Percentiles rank a stretch among this genome's conserved stretches.
These are phyloP conservation scores for Penicillium argentinense DNA, from an alignment of 495 filamentous ascomycete genomes.

Conservation along the genomic window DNA sequence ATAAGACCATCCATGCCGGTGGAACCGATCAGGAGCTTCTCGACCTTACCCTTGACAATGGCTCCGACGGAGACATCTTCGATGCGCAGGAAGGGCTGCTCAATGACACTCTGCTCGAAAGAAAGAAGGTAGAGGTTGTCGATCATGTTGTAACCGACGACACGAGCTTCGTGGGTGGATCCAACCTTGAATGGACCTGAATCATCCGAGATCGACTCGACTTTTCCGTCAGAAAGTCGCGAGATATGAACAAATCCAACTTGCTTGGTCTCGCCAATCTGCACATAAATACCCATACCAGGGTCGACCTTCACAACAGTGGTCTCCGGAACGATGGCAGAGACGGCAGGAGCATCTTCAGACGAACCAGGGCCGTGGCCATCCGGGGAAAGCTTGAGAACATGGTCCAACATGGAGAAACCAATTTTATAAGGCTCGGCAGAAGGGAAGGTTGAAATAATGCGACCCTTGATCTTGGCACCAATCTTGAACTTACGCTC, in stretches of 20 bases:
- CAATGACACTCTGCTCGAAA: conserved; percentile 74
- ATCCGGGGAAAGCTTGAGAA: conserved; percentile 63
- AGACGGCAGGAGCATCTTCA: conserved; percentile 64
- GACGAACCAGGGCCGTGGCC: conserved; percentile 41
- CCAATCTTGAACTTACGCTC: conserved; percentile 75
- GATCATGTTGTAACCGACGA: conserved; percentile 81
- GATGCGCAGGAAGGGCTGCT: conserved; percentile 83
- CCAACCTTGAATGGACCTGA: conserved; percentile 74
- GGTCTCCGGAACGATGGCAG: conserved; percentile 71
- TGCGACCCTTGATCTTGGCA: conserved; percentile 78
- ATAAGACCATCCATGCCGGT: conserved; percentile 76
- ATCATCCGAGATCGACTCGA: conserved; percentile 74
- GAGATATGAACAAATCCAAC: conserved; percentile 93
- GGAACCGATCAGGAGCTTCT: conserved; percentile 75
- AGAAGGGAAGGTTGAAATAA: conserved; percentile 80
- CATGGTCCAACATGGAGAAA: conserved; percentile 81
- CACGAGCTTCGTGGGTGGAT: conserved; percentile 72
- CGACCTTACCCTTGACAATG: conserved; percentile 78
- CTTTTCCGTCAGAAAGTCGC: conserved; percentile 77
- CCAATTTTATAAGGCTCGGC: conserved; percentile 79
- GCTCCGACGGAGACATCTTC: conserved; percentile 85
- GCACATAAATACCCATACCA: conserved; percentile 75
- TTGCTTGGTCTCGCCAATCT: conserved; percentile 71
- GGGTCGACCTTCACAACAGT: conserved; percentile 76
- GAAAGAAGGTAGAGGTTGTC: conserved; percentile 88